Evolutionary conservation across 352 stramenopile species (phyloP).

Genomic region (Aphanomyces euteiches): DNA sequence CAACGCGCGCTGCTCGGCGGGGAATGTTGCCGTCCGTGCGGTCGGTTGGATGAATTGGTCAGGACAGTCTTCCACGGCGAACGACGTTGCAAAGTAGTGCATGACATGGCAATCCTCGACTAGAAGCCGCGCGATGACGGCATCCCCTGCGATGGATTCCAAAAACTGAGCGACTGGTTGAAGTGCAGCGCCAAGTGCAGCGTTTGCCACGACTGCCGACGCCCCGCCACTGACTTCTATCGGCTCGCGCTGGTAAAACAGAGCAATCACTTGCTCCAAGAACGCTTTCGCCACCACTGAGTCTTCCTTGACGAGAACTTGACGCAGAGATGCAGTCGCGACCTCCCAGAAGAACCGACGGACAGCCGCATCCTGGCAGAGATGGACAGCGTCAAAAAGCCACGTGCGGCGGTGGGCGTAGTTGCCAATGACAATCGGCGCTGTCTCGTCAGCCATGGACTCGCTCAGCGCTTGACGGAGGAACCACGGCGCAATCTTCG

Average conservation of each 20-base stretch:
- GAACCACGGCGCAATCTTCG: conserved; percentile 2
- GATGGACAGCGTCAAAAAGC: conserved; percentile 58
- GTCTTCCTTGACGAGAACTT: conserved; percentile 29
- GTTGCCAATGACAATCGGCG: conserved; percentile 13
- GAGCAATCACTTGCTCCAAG: conserved; percentile 34
- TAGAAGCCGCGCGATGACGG: not conserved
- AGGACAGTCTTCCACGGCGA: conserved; percentile 7
- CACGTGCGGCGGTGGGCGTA: conserved; percentile 39
- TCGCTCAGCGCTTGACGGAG: not conserved
- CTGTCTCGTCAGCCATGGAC: not conserved
- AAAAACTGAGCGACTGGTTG: conserved; percentile 38
- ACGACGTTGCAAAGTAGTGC: conserved; percentile 9
- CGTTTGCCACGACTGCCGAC: conserved; percentile 15
- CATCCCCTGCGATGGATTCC: conserved; percentile 27
- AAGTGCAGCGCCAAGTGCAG: conserved; percentile 27
- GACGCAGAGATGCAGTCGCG: conserved; percentile 32
- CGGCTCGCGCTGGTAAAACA: conserved; percentile 44
- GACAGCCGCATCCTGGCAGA: conserved; percentile 37
- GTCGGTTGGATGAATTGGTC: conserved; percentile 16
- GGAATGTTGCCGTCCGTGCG: conserved; percentile 7
- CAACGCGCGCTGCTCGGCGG: not conserved
- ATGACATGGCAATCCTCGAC: conserved; percentile 9
- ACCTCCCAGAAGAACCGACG: conserved; percentile 37
- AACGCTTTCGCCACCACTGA: not conserved
- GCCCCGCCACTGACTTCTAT: conserved; percentile 37